Evolutionary conservation across 352 stramenopile genomes (phyloP), one percentile per base, ranked within the genome.

Genomic region (Globisporangium heterothallicum): DNA sequence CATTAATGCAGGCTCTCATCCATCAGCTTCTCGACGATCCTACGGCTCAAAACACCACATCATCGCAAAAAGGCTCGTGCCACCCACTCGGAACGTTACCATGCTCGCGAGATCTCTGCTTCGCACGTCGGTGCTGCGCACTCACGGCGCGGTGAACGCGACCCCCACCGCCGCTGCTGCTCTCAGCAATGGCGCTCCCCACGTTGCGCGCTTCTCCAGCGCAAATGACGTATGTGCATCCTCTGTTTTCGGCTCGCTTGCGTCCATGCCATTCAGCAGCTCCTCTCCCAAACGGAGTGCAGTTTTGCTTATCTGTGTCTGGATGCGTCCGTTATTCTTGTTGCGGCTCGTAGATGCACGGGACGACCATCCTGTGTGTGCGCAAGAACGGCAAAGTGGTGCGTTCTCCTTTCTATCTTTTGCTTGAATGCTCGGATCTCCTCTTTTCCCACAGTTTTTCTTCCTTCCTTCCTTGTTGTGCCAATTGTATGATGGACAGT

Each of bases 331-430:
- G 49, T 45, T 43, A 4, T 34, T 18, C 34, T 48, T n/a, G n/a
- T 51, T 57, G 18, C 43, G 3, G 5, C 6, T 44, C n/a, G 10
- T 66, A 92, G 72, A 92, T 96, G 86, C 89, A 98, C 64, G 92
- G 87, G 30, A 99, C 97, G 27, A 99, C 96, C 18, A 99, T 99
- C 53, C 71, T 99, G 10, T 99, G 94, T 62, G 96, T 99, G 41
- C 92, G 95, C 38, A 98, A 98, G 71, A 86, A 97, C 53, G 95
- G 92, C 45, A 97, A 98, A 82, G 94, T 99, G 61, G 97, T 98
- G 55, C 46, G 78, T 72, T 13, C 7, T 24, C 45, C 6, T 13
- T 26, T 38, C 22, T 4, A 7, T 21, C 34, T 6, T 18, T 32
- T 40, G 8, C 5, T 32, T 13, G n/a, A n/a, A 30, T 30, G 38